These are phyloP conservation scores for Ophiosphaerella korrae DNA, from an alignment of 2,329 filamentous ascomycete genomes.

Conservation along the genomic window DNA sequence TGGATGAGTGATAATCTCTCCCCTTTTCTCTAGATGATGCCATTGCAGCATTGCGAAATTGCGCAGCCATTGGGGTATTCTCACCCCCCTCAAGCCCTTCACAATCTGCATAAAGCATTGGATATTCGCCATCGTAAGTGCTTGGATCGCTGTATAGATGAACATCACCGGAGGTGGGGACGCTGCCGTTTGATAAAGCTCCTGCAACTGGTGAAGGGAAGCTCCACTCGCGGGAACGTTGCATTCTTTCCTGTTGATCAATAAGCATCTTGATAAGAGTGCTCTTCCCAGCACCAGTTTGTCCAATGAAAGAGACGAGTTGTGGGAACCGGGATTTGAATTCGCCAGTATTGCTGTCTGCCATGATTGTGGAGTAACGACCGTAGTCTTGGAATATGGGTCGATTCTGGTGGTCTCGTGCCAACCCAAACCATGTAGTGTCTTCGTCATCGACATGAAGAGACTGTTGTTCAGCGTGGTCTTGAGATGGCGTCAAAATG, in stretches of 20 bases:
- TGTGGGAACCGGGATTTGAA: too few relatives aligned
- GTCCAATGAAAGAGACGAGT: too few relatives aligned
- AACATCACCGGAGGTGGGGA: background rate
- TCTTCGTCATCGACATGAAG: too few relatives aligned
- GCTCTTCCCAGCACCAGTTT: too few relatives aligned
- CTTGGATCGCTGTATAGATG: background rate
- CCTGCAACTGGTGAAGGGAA: background rate
- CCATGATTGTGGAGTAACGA: too few relatives aligned
- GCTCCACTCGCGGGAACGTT: background rate
- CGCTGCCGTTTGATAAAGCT: background rate
- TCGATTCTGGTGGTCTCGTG: too few relatives aligned
- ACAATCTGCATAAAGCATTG: constrained; percentile 58
- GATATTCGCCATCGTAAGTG: constrained; percentile 30
- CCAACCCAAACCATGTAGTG: too few relatives aligned
- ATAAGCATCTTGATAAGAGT: too few relatives aligned
- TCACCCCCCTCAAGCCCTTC: constrained; percentile 60
- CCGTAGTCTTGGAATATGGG: too few relatives aligned
- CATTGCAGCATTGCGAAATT: background rate
- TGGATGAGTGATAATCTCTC: background rate
- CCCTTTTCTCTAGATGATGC: background rate
- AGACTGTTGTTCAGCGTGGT: too few relatives aligned
- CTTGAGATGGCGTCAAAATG: too few relatives aligned
- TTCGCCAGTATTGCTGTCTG: too few relatives aligned
- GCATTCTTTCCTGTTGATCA: background rate
- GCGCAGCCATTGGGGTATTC: constrained; percentile 37